These are phyloP conservation scores for Eucalyptus microcorys DNA, from an alignment of 345 rosid species.

Conservation along the genomic window DNA sequence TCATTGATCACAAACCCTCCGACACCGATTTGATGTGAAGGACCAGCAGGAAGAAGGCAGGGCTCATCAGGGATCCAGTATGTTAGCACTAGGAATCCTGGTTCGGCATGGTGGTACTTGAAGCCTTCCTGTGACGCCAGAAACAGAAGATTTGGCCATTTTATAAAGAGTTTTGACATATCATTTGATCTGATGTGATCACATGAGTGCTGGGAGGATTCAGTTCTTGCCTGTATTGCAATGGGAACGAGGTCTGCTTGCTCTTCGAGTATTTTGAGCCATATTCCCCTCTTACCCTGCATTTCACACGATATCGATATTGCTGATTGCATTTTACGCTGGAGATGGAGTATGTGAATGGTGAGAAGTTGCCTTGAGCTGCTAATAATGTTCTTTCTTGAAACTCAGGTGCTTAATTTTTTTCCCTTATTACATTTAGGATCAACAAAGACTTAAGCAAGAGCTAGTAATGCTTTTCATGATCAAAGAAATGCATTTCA, in stretches of 20 bases:
- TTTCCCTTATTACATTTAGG: not conserved
- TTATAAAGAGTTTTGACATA: not conserved
- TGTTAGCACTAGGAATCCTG: constrained; percentile 36
- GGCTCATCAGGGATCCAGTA: constrained; percentile 40
- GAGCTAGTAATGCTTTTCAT: not conserved
- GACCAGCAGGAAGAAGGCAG: constrained; percentile 30
- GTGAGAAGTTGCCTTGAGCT: not conserved
- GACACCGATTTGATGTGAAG: constrained; percentile 41
- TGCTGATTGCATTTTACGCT: not conserved
- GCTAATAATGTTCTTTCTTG: not conserved
- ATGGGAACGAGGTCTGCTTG: constrained; percentile 38
- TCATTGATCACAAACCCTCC: constrained; percentile 33
- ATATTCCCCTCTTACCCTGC: constrained; percentile 35
- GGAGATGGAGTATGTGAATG: not conserved
- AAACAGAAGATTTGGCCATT: not conserved
- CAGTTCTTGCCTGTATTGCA: constrained; percentile 24
- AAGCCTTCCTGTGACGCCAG: constrained; percentile 24
- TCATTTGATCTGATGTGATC: not conserved
- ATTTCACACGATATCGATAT: not conserved
- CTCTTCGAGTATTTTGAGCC: constrained; percentile 25
- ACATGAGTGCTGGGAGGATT: not conserved
- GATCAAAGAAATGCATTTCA: not conserved
- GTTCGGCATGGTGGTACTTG: constrained; percentile 39
- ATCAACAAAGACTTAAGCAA: not conserved
- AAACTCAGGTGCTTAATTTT: not conserved